Evolutionary conservation across 179 eudicot genomes (phyloP).

Genomic region (Drosera spatulata): DNA sequence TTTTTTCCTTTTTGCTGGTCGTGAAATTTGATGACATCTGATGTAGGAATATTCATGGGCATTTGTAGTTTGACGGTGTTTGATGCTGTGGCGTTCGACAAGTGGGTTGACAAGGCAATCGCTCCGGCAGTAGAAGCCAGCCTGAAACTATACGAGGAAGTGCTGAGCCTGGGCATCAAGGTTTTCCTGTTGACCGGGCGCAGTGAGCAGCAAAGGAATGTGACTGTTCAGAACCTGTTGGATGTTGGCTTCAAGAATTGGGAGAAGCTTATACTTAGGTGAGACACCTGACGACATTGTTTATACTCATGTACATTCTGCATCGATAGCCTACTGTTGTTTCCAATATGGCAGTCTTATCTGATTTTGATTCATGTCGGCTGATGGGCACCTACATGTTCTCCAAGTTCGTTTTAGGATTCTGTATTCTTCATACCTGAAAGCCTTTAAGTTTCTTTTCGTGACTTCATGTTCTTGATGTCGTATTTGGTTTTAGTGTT

Average conservation of each 20-base stretch:
- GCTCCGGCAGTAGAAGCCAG: conserved; percentile 60
- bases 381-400: too few species aligned
- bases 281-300: neutral
- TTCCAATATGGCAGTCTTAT: neutral
- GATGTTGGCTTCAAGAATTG: conserved; percentile 62
- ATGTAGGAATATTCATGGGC: conserved; percentile 14
- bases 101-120: conserved; percentile 68
- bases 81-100: conserved; percentile 47
- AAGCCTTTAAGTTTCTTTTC: neutral
- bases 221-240: conserved; percentile 58
- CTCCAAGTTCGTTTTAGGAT: too few species aligned
- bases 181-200: conserved; percentile 81
- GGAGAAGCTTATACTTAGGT: conserved; percentile 86
- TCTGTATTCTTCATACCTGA: neutral
- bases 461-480: neutral
- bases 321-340: neutral
- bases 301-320: neutral
- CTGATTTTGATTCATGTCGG: neutral
- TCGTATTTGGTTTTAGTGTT: neutral
- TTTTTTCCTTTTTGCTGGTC: neutral
- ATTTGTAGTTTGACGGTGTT: conserved; percentile 66
- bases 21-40: conserved; percentile 10
- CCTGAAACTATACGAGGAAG: conserved; percentile 71
- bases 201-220: conserved; percentile 43
- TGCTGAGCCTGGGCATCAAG: conserved; percentile 58